Evolutionary conservation across 2,329 filamentous ascomycete species (phyloP).

Genomic region (Xylariaceae sp.): DNA sequence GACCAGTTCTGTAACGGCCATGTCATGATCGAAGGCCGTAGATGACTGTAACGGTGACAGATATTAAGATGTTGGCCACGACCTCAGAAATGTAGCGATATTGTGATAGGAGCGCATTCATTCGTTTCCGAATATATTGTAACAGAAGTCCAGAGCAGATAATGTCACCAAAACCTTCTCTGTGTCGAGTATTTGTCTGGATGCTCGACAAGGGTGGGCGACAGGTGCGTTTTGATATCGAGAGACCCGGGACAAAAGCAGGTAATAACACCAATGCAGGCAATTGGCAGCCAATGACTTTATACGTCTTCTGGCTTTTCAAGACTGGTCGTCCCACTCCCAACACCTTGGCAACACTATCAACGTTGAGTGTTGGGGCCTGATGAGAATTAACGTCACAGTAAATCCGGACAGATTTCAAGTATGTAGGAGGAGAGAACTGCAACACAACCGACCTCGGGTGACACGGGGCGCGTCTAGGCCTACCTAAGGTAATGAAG

Average conservation of each 20-base stretch:
- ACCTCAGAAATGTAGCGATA: background rate
- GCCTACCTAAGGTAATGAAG: background rate
- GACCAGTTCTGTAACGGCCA: background rate
- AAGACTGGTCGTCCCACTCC: background rate
- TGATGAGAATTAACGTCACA: no score
- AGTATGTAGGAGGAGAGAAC: no score
- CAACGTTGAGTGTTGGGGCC: no score
- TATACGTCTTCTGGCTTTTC: background rate
- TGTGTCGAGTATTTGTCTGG: background rate
- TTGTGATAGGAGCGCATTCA: background rate
- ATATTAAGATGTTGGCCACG: background rate
- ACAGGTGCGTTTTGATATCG: no score
- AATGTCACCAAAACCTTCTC: background rate
- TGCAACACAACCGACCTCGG: no score
- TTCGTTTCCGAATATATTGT: background rate
- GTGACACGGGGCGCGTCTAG: background rate
- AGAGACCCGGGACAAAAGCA: background rate
- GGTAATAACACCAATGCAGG: background rate
- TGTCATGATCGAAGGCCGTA: background rate
- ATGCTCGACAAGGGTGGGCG: no score
- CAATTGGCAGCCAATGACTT: background rate
- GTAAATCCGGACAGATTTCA: no score
- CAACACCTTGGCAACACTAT: background rate
- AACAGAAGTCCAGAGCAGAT: background rate
- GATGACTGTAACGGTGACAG: background rate